Base-by-base conservation (phyloP, 441 rosid species). In the Mallotus japonicus region DNA sequence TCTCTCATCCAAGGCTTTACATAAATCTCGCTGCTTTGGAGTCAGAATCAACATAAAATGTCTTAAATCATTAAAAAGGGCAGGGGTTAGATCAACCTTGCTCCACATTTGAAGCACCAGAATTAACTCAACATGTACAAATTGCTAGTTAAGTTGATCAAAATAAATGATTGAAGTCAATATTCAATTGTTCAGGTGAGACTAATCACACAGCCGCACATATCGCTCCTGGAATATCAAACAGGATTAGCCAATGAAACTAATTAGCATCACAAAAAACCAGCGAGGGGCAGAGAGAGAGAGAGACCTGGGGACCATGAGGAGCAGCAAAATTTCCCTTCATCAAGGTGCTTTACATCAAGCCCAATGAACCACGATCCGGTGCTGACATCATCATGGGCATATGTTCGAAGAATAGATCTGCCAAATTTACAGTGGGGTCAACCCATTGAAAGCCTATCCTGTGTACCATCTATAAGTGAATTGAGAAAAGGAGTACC, bases 301-400 rank as follows among this genome's bases (percentile, higher is more conserved):
- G 53, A 68, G 66, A 67, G 19, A 91, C 97, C 98, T 83, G 92
- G 75, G 72, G 91, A 86, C 97, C 93, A 91, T n/a, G 96, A 86
- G 12, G 98, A 87, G 79, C 98, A 92, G 82, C 98, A 95, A 81
- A 95, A 84, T 84, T 91, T 95, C 53, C 75, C 79, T 81, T 95
- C 98, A 70, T 91, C 85, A 24, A 90, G 63, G 78, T 93, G 87
- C n/a, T 88, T 86, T 44, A 88, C 94, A 72, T 91, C 93, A 58
- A 93, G 92, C 66, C 99, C 99, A n/a, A 95, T 74, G 76, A 93
- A 95, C 98, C 99, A 93, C 53, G 99, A 93, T 8, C 99, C 99
- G 28, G 86, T 82, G 42, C 92, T 88, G 22, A 92, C 87, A 78
- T 95, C 98, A 55, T 93, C 96, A 66, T 90, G 98, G 47, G 94